A percentile compares a stretch with the other conserved stretches of the same genome.
Conservation (phyloP, 2,329 filamentous ascomycete species). For the Cladophialophora chaetospira region DNA sequence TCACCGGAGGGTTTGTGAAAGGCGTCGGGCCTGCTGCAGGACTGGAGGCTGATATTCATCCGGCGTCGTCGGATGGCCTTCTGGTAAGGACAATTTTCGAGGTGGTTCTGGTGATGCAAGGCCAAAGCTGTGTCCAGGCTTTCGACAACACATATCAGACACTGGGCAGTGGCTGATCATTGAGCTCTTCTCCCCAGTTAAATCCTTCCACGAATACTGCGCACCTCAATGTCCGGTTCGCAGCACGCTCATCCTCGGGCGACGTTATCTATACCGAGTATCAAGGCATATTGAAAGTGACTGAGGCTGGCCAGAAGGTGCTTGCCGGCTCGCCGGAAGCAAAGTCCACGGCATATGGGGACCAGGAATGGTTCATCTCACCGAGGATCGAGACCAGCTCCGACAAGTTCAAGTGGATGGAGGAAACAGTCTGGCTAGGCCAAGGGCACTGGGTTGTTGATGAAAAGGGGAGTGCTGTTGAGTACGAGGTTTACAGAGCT, state of each 20-base stretch:
- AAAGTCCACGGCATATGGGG: conserved; percentile 16
- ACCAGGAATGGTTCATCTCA: conserved; percentile 15
- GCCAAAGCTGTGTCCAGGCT: neutral
- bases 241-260: conserved; percentile 9
- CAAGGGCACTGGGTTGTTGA: conserved; percentile 15
- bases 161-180: neutral
- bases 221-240: conserved; percentile 17
- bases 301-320: conserved; percentile 7
- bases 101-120: neutral
- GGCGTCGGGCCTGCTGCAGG: neutral
- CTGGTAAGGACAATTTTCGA: neutral
- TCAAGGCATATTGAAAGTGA: conserved; percentile 19
- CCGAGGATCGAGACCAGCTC: conserved; percentile 20
- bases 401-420: conserved; percentile 22
- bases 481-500: conserved; percentile 21
- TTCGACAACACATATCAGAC: neutral
- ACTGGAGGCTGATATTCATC: neutral
- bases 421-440: conserved; percentile 14
- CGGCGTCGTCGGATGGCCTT: neutral
- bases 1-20: neutral
- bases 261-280: conserved; percentile 20
- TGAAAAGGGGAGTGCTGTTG: conserved; percentile 13
- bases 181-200: neutral
- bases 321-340: conserved; percentile 8
- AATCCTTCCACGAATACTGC: conserved; percentile 1